Conservation (phyloP, 305 asterid species). For the Fraxinus albicans region DNA sequence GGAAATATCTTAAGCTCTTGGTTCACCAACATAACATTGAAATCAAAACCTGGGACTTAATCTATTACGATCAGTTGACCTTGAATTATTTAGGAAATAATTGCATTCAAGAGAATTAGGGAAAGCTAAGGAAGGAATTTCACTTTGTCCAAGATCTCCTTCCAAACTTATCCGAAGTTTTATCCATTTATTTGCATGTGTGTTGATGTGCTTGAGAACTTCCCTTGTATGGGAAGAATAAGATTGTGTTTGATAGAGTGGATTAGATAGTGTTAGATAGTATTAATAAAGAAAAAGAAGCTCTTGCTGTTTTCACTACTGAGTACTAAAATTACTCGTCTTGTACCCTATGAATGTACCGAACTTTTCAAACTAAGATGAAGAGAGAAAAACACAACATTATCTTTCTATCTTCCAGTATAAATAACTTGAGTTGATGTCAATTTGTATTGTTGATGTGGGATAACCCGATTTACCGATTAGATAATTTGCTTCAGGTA, state of each 20-base stretch:
- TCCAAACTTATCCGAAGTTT: neutral
- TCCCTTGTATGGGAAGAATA: neutral
- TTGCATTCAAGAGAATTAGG: neutral
- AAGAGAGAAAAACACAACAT: neutral
- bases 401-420: neutral
- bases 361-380: neutral
- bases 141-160: neutral
- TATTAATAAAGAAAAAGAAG: neutral
- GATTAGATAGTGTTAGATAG: neutral
- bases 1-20: neutral
- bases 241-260: neutral
- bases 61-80: neutral
- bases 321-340: neutral
- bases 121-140: neutral
- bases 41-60: neutral
- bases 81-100: neutral
- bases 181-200: neutral
- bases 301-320: neutral
- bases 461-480: neutral
- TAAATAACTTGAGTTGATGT: neutral
- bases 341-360: neutral
- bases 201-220: neutral
- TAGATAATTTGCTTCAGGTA: constrained; percentile 49
- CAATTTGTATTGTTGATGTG: neutral
- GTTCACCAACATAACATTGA: neutral